Evolutionary conservation across 2,329 filamentous ascomycete genomes (phyloP).

Genomic region (Fusarium mexicanum): DNA sequence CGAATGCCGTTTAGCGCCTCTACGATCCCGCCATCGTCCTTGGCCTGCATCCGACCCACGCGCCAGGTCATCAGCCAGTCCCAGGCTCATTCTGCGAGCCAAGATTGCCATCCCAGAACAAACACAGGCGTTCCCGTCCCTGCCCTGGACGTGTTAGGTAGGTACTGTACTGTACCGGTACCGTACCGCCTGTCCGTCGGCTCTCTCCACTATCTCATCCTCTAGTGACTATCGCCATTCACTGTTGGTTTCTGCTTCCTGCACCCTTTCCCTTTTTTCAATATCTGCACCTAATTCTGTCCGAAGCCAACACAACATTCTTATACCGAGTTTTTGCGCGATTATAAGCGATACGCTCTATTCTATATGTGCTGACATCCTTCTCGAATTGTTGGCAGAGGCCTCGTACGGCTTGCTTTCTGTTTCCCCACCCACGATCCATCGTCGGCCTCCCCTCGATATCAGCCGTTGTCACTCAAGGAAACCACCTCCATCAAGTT

Average conservation of each 20-base stretch:
- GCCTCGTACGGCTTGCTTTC: conserved; percentile 28
- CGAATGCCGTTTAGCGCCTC: conserved; percentile 44
- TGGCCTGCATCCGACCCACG: conserved; percentile 36
- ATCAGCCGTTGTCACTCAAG: conserved; percentile 23
- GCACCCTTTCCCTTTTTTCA: conserved; percentile 28
- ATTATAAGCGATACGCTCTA: conserved; percentile 1
- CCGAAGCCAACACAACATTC: not conserved
- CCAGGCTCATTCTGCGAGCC: conserved; percentile 20
- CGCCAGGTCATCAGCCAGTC: conserved; percentile 37
- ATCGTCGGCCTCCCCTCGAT: conserved; percentile 32
- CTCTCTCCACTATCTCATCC: conserved; percentile 34
- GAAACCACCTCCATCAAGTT: conserved; percentile 22
- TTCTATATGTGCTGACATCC: conserved; percentile 40
- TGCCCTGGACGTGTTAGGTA: conserved; percentile 22
- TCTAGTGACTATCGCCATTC: conserved; percentile 30
- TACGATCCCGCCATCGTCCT: conserved; percentile 43
- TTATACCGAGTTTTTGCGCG: not conserved
- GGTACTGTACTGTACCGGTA: not conserved
- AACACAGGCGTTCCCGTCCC: conserved; percentile 36
- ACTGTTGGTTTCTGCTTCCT: conserved; percentile 35
- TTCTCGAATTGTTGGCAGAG: conserved; percentile 28
- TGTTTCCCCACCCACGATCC: conserved; percentile 29
- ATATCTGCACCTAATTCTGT: conserved; percentile 13
- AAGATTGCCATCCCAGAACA: conserved; percentile 36
- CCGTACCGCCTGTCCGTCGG: conserved; percentile 30